Conservation (phyloP, 495 filamentous ascomycete genomes). For the Aspergillus asperescens region DNA sequence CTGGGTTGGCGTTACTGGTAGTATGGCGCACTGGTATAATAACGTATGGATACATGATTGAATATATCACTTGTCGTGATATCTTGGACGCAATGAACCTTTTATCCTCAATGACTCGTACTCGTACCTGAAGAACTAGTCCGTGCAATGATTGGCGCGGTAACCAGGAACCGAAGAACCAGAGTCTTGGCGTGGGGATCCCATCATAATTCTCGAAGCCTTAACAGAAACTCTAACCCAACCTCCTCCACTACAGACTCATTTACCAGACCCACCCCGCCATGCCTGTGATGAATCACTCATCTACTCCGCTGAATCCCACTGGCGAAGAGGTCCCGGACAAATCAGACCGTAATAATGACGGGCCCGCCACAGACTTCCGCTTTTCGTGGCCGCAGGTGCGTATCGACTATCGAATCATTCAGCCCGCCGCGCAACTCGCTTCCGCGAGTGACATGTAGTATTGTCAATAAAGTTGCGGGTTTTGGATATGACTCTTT, state of each 20-base stretch:
- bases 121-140: too few species aligned
- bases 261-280: neutral
- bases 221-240: neutral
- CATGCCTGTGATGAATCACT: neutral
- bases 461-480: too few species aligned
- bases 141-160: neutral
- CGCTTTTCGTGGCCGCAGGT: slow-evolving; percentile 20
- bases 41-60: neutral
- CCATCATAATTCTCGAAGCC: neutral
- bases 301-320: slow-evolving; percentile 12
- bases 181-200: slow-evolving; percentile 2
- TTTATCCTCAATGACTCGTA: neutral
- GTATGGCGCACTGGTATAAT: slow-evolving; percentile 13
- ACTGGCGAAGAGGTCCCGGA: slow-evolving; percentile 19
- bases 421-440: too few species aligned
- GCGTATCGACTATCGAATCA: slow-evolving; percentile 2
- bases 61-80: neutral
- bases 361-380: neutral
- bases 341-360: neutral
- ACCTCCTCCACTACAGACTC: neutral
- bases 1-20: slow-evolving; percentile 6
- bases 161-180: neutral
- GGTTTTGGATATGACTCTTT: too few species aligned
- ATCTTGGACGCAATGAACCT: too few species aligned
- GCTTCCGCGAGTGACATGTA: too few species aligned